Base-by-base conservation (phyloP, 2,329 filamentous ascomycete genomes). In the Cadophora sp. region DNA sequence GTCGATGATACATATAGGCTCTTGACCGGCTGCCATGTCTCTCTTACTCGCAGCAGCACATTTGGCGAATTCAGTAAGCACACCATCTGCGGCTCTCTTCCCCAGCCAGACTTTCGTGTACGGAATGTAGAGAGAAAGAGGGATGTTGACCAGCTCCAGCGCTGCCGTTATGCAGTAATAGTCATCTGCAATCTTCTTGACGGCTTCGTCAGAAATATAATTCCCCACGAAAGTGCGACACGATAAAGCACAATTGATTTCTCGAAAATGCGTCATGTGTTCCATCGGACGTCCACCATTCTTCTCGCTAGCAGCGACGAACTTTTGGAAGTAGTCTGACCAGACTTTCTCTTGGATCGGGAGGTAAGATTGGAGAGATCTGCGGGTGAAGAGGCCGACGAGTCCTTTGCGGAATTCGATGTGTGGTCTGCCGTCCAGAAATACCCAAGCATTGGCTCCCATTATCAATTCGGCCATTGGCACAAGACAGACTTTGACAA, bases 181-280 rank as follows among this genome's bases (percentile, higher is more conserved):
- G 79, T 94, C 91, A 75, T 93, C 88, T 22, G 91, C 89, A 67
- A 94, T 92, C 78, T 86, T 90, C 82, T 92, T 89, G 67, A 94
- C 87, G 4, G 87, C 85, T 68, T 88, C 86, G 53, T 92, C 86
- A 9, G 87, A 87, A 79, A 93, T 92, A 81, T 94, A 94, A 80
- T 93, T 86, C 27, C 92, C 92, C 58, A 93, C 91, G 76, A 94
- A 94, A 9, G 92, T 94, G 59, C 91, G 87, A 81, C 91, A 92
- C 8, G 91, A 93, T 1, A 94, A 81, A 4, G 92, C 92, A 76
- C 90, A 92, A 83, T 93, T 92, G 76, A 94, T 86, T 79, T 94
- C 91, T 72, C 92, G 87, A 79, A 94, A 92, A 46, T 86, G 81
- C 22, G 84, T 82, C 89, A 94, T 93, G 83, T 91, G 94, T 0